phyloP scores from a whole-genome alignment of 2,329 filamentous ascomycete species.

The Cadophora malorum region DNA sequence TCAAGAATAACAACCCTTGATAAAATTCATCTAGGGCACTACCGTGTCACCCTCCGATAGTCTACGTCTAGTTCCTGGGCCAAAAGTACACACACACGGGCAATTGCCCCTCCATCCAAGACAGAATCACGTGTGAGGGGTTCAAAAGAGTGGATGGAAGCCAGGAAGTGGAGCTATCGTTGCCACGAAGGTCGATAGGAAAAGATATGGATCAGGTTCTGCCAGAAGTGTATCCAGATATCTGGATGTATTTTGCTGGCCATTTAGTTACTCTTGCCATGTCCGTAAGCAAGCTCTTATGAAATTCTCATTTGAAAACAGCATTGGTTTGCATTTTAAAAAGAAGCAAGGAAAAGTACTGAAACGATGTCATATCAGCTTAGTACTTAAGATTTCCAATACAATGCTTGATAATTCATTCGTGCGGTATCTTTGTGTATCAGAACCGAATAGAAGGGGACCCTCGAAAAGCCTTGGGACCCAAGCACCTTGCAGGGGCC shows the following conservation, averaged over 20 bases:
- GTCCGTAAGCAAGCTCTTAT: background rate
- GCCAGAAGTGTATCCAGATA: background rate
- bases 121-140: conserved; percentile 11
- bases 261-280: background rate
- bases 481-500: background rate
- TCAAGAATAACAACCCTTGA: no score
- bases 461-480: background rate
- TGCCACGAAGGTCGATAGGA: background rate
- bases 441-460: conserved; percentile 11
- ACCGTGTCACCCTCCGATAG: no score
- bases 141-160: background rate
- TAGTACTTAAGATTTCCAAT: background rate
- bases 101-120: background rate
- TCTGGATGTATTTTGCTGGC: background rate
- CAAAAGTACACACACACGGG: background rate
- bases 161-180: background rate
- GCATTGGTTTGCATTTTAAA: background rate
- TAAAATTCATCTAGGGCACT: no score
- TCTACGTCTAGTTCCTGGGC: background rate
- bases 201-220: background rate
- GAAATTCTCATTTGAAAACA: background rate
- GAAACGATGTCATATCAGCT: background rate
- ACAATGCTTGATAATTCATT: background rate
- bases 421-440: conserved; percentile 16
- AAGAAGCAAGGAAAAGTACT: background rate